Percentiles rank a stretch among this genome's conserved stretches.
These are phyloP conservation scores for Talaromyces liani DNA, from an alignment of 495 filamentous ascomycete species.

Conservation along the genomic window DNA sequence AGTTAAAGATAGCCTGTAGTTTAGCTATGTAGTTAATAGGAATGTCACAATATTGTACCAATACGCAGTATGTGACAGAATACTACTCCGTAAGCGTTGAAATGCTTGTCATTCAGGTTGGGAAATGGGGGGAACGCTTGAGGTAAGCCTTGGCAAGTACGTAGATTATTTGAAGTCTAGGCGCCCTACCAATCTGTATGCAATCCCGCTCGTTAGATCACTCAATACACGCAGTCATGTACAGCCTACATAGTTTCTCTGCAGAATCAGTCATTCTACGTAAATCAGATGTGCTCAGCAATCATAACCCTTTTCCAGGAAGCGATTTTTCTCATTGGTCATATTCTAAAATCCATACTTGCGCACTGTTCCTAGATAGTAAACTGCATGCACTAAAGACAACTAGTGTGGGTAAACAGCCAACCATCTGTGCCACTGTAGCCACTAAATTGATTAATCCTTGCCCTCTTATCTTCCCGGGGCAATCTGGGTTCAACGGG, in stretches of 20 bases:
- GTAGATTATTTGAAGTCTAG: background rate
- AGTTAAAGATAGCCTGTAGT: background rate
- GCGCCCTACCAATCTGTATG: background rate
- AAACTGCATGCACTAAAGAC: background rate
- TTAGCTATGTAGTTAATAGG: background rate
- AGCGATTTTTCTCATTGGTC: background rate
- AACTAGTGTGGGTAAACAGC: background rate
- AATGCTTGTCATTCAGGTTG: no score
- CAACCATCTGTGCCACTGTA: background rate
- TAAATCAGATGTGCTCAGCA: background rate
- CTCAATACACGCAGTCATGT: background rate
- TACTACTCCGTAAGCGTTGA: no score
- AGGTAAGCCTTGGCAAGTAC: no score
- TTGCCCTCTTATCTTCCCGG: background rate
- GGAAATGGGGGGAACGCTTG: no score
- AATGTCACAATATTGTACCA: background rate
- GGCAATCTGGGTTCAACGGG: background rate
- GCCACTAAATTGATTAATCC: background rate
- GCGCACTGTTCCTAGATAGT: background rate
- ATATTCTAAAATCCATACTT: background rate
- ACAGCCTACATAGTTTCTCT: background rate
- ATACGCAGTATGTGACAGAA: no score
- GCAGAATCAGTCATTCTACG: background rate
- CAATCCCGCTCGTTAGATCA: background rate
- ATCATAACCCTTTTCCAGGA: background rate